Base-by-base conservation (phyloP, 2,329 filamentous ascomycete genomes). In the Gremmenia infestans region DNA sequence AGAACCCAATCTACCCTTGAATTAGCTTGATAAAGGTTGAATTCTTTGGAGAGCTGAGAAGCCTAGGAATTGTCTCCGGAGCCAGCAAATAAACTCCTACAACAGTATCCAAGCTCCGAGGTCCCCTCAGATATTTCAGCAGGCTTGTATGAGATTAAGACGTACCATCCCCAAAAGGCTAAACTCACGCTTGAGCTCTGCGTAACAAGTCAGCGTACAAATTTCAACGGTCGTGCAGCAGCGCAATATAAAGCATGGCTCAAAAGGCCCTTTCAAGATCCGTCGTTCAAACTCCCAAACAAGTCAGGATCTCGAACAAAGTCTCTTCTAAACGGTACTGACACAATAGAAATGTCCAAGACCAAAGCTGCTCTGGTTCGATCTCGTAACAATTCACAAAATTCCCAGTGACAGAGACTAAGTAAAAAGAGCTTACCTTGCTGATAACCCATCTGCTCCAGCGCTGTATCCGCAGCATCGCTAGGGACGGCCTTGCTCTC, bases 121-220 rank as follows among this genome's bases (percentile, higher is more conserved):
- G 9, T 32, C 28, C 28, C 28, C 28, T 32, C 28, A 32, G 9
- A 32, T 11, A 11, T 32, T 28, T 9, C 8, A 32, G 28, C 8
- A 9, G 9, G 9, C 28, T 11, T 32, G 28, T 32, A 32, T 32
- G 28, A 32, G 28, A 11, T 11, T 32, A 32, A 32, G 8, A 32
- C 28, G 28, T 32, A 32, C 28, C 78, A 83, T 83, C 37, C 80
- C 79, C 28, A 82, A 60, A 5, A 82, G 67, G 9, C 77, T 73
- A 61, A 83, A 83, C 8, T 74, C 78, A 8, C 80, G 77, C 65
- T 81, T 81, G 60, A 83, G 73, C 67, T 83, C 79, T 80, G 56
- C 23, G 50, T 22, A 23, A 22, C 51, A 49, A 35, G 19, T 50
- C 32, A 59, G 49, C 48, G 28, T 22, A 22, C 39, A 47, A 23